phyloP scores from a whole-genome alignment of 2,329 filamentous ascomycete genomes.

The Exophiala calicioides region DNA sequence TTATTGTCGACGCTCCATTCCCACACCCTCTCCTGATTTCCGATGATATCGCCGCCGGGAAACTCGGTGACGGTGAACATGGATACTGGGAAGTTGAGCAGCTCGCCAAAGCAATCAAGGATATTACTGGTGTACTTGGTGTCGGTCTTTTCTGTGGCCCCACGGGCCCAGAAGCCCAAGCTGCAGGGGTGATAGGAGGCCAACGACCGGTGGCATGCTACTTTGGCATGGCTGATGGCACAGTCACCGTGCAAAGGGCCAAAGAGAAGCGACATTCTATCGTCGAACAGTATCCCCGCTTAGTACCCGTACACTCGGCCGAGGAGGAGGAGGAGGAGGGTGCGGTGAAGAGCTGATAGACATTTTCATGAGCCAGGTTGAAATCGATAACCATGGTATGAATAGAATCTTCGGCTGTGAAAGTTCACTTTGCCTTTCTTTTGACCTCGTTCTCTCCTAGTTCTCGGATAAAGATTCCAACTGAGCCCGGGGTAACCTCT shows the following conservation, averaged over 20 bases:
- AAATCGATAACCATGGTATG: background rate
- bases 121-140: constrained; percentile 83
- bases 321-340: constrained; percentile 10
- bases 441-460: constrained; percentile 85
- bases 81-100: constrained; percentile 79
- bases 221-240: constrained; percentile 84
- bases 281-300: constrained; percentile 27
- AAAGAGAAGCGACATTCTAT: constrained; percentile 33
- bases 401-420: constrained; percentile 1
- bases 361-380: background rate
- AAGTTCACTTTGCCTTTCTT: constrained; percentile 72
- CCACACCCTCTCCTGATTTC: constrained; percentile 64
- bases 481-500: constrained; percentile 67
- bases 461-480: constrained; percentile 79
- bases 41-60: constrained; percentile 53
- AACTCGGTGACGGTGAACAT: constrained; percentile 57
- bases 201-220: constrained; percentile 94
- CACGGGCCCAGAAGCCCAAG: constrained; percentile 70
- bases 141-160: constrained; percentile 86
- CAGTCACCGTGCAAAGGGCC: constrained; percentile 58
- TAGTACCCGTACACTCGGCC: constrained; percentile 23
- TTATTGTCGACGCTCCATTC: constrained; percentile 92
- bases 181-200: constrained; percentile 64
- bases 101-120: constrained; percentile 73
- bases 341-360: constrained; percentile 10